Base-by-base conservation (phyloP, 139 green algal genomes). In the Coccomyxa sp. region DNA sequence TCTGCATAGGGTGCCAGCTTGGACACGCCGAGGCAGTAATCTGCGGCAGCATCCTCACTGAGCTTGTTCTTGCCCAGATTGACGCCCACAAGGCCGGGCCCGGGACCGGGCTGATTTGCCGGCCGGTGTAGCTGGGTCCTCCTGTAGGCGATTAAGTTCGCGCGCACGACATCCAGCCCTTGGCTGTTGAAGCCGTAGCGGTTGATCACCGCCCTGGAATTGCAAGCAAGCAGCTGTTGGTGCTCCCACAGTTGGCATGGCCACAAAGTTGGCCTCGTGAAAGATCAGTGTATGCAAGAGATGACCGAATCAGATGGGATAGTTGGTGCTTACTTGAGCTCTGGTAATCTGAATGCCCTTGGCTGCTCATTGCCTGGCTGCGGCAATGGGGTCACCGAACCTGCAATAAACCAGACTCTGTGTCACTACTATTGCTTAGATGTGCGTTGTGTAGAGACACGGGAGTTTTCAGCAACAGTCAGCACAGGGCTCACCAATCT, bases 1-100 rank as follows among this genome's bases (percentile, higher is more conserved):
- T 99, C 97, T 0, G 94, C 95, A 88, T 92, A 93, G 27, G 79
- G 79, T 11, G 82, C 90, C 67, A 98, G 90, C 83, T 93, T 91
- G 16, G 86, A 85, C 18, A 97, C 85, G 12, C 93, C 93, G 0
- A 93, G 31, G 25, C 75, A 88, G 87, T 98, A 99, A 89, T 99
- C 97, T 18, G 88, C 91, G 28, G 87, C 92, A 13, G 93, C 91
- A 76, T 98, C 94, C 71, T 93, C 90, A 79, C 89, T 98, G 18
- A 67, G 85, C 90, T 99, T 99, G 91, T 99, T 99, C 88, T 99
- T 99, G 63, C 63, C 63, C 23, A 99, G 88, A 87, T 99, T 99
- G 14, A 99, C 91, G 0, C 93, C 96, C 77, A 99, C 67, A 25
- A 96, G 77, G 23, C 93, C 94, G 0, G n/a, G 63, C 14, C 74